Conservation (phyloP, 495 filamentous ascomycete species). For the Penicillium coprophilum region DNA sequence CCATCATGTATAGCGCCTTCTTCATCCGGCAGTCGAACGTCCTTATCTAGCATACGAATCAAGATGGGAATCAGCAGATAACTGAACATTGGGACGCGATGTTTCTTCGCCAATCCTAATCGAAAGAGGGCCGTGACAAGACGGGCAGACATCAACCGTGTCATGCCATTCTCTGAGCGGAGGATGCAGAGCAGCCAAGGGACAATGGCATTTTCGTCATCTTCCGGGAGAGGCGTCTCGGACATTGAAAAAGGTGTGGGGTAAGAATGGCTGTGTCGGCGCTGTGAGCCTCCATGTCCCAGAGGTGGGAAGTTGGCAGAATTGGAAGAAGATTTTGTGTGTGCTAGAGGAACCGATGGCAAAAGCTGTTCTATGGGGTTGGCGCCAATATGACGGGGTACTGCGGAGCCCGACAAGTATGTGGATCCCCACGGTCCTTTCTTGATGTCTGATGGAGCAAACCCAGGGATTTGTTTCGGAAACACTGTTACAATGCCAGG, state of each 20-base stretch:
- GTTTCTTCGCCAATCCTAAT: slow-evolving; percentile 61
- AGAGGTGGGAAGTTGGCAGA: slow-evolving; percentile 58
- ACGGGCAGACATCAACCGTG: slow-evolving; percentile 75
- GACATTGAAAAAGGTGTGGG: slow-evolving; percentile 35
- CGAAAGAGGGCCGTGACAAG: slow-evolving; percentile 76
- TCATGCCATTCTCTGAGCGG: slow-evolving; percentile 59
- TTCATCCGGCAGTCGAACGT: slow-evolving; percentile 44
- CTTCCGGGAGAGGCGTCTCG: slow-evolving; percentile 48
- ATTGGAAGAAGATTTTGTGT: slow-evolving; percentile 31
- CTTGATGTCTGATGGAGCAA: slow-evolving; percentile 45
- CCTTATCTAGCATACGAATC: slow-evolving; percentile 65
- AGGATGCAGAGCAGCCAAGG: slow-evolving; percentile 77
- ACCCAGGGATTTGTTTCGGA: slow-evolving; percentile 50
- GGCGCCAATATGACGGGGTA: slow-evolving; percentile 40
- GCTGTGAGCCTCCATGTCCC: slow-evolving; percentile 46
- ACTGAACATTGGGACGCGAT: slow-evolving; percentile 60
- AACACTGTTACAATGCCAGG: slow-evolving; percentile 73
- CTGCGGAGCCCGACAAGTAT: slow-evolving; percentile 46
- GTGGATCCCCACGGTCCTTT: slow-evolving; percentile 48
- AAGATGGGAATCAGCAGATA: slow-evolving; percentile 71
- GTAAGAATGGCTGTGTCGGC: slow-evolving; percentile 45
- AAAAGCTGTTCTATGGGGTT: slow-evolving; percentile 62
- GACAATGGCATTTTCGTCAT: slow-evolving; percentile 76
- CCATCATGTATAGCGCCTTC: slow-evolving; percentile 43
- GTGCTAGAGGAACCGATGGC: slow-evolving; percentile 46